Evolutionary conservation across 805 yeast genomes (phyloP).

Genomic region (Candida ulmi): DNA sequence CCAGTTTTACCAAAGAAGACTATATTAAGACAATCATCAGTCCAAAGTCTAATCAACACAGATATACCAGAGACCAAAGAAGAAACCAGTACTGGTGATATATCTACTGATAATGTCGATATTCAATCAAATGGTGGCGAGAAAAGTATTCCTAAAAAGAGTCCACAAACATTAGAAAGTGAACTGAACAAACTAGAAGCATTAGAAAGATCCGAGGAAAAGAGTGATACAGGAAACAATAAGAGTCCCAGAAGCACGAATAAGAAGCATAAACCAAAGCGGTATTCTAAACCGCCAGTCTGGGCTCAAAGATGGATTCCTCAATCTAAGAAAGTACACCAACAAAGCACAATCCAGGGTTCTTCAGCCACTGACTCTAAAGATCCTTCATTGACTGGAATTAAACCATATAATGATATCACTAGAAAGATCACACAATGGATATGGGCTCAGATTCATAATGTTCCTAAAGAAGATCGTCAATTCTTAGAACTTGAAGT

Average conservation of each 20-base stretch:
- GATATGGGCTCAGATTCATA: constrained; percentile 77
- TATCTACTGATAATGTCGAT: too few relatives aligned
- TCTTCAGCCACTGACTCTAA: constrained; percentile 23
- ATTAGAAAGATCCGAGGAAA: constrained; percentile 23
- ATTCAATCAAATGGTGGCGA: too few relatives aligned
- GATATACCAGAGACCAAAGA: constrained; percentile 11
- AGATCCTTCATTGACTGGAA: constrained; percentile 51
- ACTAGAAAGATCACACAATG: constrained; percentile 81
- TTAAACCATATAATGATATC: constrained; percentile 73
- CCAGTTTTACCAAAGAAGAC: constrained; percentile 20
- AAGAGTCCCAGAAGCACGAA: too few relatives aligned
- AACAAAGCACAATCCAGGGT: constrained; percentile 24
- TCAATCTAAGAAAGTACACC: constrained; percentile 25
- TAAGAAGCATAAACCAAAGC: constrained; percentile 46
- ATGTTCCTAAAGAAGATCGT: constrained; percentile 48
- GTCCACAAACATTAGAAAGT: constrained; percentile 3
- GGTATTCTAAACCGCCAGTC: constrained; percentile 62
- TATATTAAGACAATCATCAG: constrained; percentile 11
- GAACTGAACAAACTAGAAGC: constrained; percentile 8
- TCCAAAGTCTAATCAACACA: constrained; percentile 13
- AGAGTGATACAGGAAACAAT: too few relatives aligned
- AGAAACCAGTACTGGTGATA: constrained; percentile 9
- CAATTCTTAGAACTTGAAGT: constrained; percentile 67
- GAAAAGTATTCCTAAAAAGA: constrained; percentile 2
- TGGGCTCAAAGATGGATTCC: constrained; percentile 82